Evolutionary conservation across 2,329 filamentous ascomycete species (phyloP), one percentile per base, ranked within the genome.

Genomic region (Exophiala bonariae): DNA sequence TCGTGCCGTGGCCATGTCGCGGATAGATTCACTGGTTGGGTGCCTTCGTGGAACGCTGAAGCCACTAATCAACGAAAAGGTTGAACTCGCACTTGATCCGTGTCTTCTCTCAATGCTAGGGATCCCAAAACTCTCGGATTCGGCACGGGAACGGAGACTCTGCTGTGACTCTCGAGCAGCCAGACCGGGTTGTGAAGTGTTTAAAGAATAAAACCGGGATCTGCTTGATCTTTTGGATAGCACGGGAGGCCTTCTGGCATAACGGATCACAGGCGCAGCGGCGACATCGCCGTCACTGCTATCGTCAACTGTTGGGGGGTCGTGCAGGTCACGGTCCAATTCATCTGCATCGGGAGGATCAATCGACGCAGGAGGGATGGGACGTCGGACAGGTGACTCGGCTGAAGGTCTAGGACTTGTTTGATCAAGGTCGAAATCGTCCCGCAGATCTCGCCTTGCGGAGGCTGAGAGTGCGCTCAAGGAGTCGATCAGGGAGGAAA

Each of bases 401-500:
- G 8, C 8, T 8, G 32, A 35, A 14, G n/a, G 32, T n/a, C 28
- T 31, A 9, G 28, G n/a, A 31, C n/a, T 8, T n/a, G n/a, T n/a
- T 20, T 28, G 31, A 18, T 44, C 40, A 11, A 38, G 17, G 9
- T 11, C 32, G 8, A 28, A 19, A 10, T 49, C 46, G 23, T 48
- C 36, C 11, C 31, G 17, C 14, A 23, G 23, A 9, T 37, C 40
- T 17, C 31, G 36, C 33, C 33, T 26, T 7, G 42, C 79, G 17
- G 87, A 85, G 39, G 80, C 77, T 4, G 79, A 78, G 50, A 81
- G 79, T 54, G 74, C 71, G 14, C 80, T 79, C 34, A 85, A 72
- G 22, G 81, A 82, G 51, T 79, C 78, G 63, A 84, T 81, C 50
- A 85, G 72, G 38, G 77, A 79, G 13, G 79, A 79, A 53, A 85